Base-by-base conservation (phyloP, 192 early-diverging fungal genomes). In the Linnemannia exigua region DNA sequence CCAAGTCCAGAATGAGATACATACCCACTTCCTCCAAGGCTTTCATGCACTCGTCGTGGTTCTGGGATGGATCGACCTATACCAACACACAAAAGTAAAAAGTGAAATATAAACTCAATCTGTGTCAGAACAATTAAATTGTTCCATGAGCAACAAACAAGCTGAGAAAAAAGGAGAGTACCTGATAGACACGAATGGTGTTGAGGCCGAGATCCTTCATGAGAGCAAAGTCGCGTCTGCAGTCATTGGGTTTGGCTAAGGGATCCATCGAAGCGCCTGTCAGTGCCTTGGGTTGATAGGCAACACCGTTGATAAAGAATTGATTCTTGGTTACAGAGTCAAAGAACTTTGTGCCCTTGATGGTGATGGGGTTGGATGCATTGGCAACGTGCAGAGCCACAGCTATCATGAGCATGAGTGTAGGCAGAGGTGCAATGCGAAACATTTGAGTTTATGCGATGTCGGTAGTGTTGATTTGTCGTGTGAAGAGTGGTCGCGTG, bases 251-350 rank as follows among this genome's bases (percentile, higher is more conserved):
- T 73, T 91, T 91, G 14, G 92, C 89, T 37, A 95, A 88, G 33
- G 94, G 93, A 77, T 95, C 95, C 22, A 70, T 81, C 16, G 48
- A 47, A 50, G 80, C 81, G 28, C 71, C 41, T 17, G 75, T 74
- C 63, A 80, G 75, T 54, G 87, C 87, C 37, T 89, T 88, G 41
- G 95, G 94, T 77, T 95, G 94, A 72, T 96, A 96, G n/a, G 90
- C 93, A 11, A 95, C 89, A 73, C 93, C 93, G 88, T 94, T 94
- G 87, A 94, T 88, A 72, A 93, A 94, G 88, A 96, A 94, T 79
- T 95, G 92, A 20, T 92, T 88, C 78, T 94, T 93, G 6, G 91
- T 93, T 47, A 92, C 92, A 46, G 90, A 90, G 81, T 96, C 90
- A 81, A 95, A 96, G 74, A 91, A 92, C 84, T 94, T 95, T 80